Evolutionary conservation across 768 basidiomycete species (phyloP).

Genomic region (Amanita thiersii): DNA sequence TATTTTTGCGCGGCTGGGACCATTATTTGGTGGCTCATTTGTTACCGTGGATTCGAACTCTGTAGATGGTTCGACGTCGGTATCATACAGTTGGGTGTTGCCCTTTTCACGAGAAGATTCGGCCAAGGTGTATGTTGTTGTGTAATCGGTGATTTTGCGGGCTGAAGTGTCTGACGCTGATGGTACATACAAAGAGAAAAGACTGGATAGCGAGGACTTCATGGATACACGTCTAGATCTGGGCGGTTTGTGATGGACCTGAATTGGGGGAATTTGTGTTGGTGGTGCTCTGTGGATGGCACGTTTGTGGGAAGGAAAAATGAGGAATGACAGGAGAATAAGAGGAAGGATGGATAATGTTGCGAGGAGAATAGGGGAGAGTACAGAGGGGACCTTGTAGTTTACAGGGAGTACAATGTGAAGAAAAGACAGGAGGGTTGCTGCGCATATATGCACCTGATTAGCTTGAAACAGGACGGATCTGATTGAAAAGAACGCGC

Average conservation of each 20-base stretch:
- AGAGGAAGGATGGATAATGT: constrained; percentile 16
- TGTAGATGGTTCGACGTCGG: neutral
- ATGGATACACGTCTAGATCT: neutral
- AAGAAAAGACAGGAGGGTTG: constrained; percentile 15
- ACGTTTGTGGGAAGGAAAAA: neutral
- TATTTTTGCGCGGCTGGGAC: neutral
- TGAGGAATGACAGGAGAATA: constrained; percentile 8
- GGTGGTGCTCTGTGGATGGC: neutral
- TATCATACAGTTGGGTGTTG: neutral
- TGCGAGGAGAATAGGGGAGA: constrained; percentile 17
- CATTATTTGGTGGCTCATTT: neutral
- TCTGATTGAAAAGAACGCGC: constrained; percentile 7
- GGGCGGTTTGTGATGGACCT: neutral
- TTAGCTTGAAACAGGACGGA: constrained; percentile 6
- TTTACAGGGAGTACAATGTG: constrained; percentile 13
- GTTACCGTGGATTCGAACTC: neutral
- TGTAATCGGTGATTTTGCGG: neutral
- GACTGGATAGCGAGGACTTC: neutral
- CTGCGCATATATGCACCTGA: constrained; percentile 19
- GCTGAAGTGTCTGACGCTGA: neutral
- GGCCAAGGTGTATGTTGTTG: neutral
- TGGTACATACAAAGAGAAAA: neutral
- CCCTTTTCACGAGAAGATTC: neutral
- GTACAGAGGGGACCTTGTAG: constrained; percentile 10
- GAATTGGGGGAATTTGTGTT: neutral